Conservation (phyloP, 345 rosid species). For the Lumnitzera racemosa region DNA sequence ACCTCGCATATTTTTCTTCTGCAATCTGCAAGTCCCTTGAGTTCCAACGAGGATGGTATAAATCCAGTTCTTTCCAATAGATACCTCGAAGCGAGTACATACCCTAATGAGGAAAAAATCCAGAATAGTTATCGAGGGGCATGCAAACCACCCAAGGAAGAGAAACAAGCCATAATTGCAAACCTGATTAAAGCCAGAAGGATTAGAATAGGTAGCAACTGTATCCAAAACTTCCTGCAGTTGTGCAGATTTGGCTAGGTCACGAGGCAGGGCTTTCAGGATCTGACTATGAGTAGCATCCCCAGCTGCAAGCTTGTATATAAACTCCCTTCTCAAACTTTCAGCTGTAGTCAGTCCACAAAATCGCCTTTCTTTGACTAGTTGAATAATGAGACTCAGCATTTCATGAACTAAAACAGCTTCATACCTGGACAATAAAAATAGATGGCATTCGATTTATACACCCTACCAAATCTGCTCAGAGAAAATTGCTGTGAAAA, state of each 20-base stretch:
- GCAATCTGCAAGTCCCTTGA: slow-evolving; percentile 85
- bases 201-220: slow-evolving; percentile 69
- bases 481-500: no score
- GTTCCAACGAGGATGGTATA: slow-evolving; percentile 89
- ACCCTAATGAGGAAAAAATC: slow-evolving; percentile 45
- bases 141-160: slow-evolving; percentile 9
- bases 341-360: slow-evolving; percentile 69
- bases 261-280: slow-evolving; percentile 74
- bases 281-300: slow-evolving; percentile 92
- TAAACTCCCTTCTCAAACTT: slow-evolving; percentile 77
- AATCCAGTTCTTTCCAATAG: slow-evolving; percentile 91
- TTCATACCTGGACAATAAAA: slow-evolving; percentile 58
- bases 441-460: background rate
- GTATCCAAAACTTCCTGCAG: slow-evolving; percentile 72
- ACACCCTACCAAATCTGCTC: no score
- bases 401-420: slow-evolving; percentile 76
- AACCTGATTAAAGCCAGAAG: slow-evolving; percentile 93
- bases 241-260: slow-evolving; percentile 65
- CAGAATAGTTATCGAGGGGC: slow-evolving; percentile 1
- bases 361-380: slow-evolving; percentile 85
- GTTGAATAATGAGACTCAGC: slow-evolving; percentile 80
- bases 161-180: slow-evolving; percentile 16
- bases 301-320: slow-evolving; percentile 80
- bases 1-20: slow-evolving; percentile 83
- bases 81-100: slow-evolving; percentile 66